Evolutionary conservation across 2,329 filamentous ascomycete species (phyloP).

Genomic region (Uncinocarpus reesii): DNA sequence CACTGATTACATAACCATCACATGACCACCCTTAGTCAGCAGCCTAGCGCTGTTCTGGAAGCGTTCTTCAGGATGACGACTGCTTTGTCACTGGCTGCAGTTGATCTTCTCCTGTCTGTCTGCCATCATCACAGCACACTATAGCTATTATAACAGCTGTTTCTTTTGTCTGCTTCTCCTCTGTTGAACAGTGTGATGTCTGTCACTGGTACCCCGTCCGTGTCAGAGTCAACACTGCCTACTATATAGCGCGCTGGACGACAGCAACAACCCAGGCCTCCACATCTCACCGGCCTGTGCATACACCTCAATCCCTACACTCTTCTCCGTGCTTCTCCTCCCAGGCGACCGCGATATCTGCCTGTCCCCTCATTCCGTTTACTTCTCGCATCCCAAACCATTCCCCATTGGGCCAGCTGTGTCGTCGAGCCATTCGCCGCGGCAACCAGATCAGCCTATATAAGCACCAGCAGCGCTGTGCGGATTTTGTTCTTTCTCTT

Average conservation of each 20-base stretch:
- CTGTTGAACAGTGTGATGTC: not conserved
- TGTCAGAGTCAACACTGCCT: not conserved
- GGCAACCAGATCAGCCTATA: not conserved
- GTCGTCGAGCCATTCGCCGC: not conserved
- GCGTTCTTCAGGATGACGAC: too few relatives aligned
- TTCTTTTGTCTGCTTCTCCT: not conserved
- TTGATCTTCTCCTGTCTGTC: not conserved
- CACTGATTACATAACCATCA: too few relatives aligned
- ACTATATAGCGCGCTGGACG: not conserved
- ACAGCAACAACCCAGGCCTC: not conserved
- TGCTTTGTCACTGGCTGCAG: too few relatives aligned
- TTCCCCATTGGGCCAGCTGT: not conserved
- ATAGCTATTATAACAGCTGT: too few relatives aligned
- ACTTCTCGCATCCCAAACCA: not conserved
- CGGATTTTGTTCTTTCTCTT: not conserved
- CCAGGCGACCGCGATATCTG: not conserved
- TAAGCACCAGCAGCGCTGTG: constrained; percentile 6
- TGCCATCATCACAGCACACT: too few relatives aligned
- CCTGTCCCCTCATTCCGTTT: not conserved
- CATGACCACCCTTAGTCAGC: too few relatives aligned
- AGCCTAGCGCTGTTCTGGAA: too few relatives aligned
- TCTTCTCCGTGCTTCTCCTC: not conserved
- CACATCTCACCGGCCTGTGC: not conserved
- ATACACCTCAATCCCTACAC: not conserved
- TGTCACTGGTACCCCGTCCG: not conserved